Evolutionary conservation across 2,329 filamentous ascomycete genomes (phyloP), one percentile per base, ranked within the genome.

Genomic region (Colletotrichum tabaci): DNA sequence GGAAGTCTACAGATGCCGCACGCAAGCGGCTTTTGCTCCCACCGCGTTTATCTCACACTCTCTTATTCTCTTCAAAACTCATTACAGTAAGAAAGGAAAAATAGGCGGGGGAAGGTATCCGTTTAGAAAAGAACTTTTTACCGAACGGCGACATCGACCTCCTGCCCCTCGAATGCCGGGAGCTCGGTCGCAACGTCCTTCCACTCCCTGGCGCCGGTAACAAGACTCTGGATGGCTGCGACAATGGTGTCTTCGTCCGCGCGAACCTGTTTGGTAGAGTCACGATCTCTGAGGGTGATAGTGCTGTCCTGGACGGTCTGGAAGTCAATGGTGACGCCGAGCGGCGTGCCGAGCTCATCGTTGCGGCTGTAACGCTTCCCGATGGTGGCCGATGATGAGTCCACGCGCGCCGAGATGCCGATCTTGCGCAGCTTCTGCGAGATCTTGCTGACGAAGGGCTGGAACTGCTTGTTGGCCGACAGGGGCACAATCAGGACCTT

Each of bases 271-370:
- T 91, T 93, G 65, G 94, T 98, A 52, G 92, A 93, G 84, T 98
- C 96, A 74, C 95, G 92, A 81, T 98, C 96, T 79, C 96, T 88
- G 75, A 98, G 89, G 1, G 96, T 98, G 79, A 97, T 90, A 9
- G 93, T 93, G 80, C 90, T 90, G 81, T 98, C 95, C 83, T 97
- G 91, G 76, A 98, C 86, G 58, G 94, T 97, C 87, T 98, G 94
- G 89, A 98, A 98, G 82, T 98, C 96, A 72, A 98, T 90, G 0
- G 96, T 98, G 82, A 98, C 92, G 80, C 95, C 96, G 75, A 98
- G 92, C 9, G 96, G 94, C 55, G 96, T 98, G 78, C 96, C 96
- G 71, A 98, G 89, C 85, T 98, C 96, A 82, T 98, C 96, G 81
- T 98, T 98, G 78, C 96, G 92, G 80, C 93, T 91, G 83, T 97